These are phyloP conservation scores for Yarrowia alimentaria DNA, from an alignment of 805 yeast genomes.

Conservation along the genomic window DNA sequence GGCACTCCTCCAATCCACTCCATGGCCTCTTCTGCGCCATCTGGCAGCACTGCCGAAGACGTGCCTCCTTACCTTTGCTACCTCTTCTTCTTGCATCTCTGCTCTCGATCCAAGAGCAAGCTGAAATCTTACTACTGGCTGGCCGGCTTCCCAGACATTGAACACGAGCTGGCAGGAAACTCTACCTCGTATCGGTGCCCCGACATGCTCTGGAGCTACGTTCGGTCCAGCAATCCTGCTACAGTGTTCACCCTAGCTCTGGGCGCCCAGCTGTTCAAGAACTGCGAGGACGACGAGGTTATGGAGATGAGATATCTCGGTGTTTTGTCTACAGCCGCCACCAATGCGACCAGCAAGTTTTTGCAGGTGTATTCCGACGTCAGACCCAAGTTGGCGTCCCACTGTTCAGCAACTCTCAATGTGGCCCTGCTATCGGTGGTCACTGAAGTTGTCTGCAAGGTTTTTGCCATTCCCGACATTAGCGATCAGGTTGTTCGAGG, in stretches of 20 bases:
- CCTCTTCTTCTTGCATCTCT: constrained; percentile 34
- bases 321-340: constrained; percentile 30
- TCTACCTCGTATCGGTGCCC: constrained; percentile 31
- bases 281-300: constrained; percentile 31
- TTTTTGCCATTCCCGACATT: constrained; percentile 14
- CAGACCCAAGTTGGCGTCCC: constrained; percentile 21
- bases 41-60: too few relatives aligned
- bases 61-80: constrained; percentile 34
- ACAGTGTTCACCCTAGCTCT: constrained; percentile 33
- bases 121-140: constrained; percentile 34
- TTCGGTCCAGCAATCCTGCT: constrained; percentile 30
- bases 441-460: constrained; percentile 18
- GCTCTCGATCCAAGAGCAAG: constrained; percentile 33
- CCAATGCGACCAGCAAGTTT: constrained; percentile 2
- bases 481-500: constrained; percentile 16
- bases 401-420: constrained; percentile 14
- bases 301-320: constrained; percentile 32
- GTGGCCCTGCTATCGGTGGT: constrained; percentile 14
- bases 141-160: constrained; percentile 35
- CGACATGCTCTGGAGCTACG: constrained; percentile 31
- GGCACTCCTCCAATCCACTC: too few relatives aligned
- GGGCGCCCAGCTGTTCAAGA: constrained; percentile 34
- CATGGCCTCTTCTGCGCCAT: too few relatives aligned
- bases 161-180: constrained; percentile 10
- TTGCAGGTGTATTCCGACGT: constrained; percentile 23